phyloP scores from a whole-genome alignment of 2,329 filamentous ascomycete genomes.

The Monosporascus sp. region DNA sequence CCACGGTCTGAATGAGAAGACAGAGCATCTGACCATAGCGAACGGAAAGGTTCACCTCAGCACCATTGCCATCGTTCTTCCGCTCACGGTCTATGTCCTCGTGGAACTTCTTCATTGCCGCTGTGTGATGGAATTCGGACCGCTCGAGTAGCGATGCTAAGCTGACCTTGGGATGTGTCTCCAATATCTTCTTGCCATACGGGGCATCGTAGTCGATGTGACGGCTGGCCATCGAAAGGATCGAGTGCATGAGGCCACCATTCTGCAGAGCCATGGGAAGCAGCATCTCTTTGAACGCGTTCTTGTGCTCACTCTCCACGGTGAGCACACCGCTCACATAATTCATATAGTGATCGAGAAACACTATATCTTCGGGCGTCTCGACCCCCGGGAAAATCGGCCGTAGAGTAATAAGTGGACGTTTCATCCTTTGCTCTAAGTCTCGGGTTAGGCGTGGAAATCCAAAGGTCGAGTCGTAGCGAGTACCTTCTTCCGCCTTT shows the following conservation, averaged over 20 bases:
- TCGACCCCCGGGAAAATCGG: slow-evolving; percentile 77
- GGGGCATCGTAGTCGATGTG: slow-evolving; percentile 61
- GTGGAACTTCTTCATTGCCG: slow-evolving; percentile 48
- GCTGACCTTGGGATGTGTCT: slow-evolving; percentile 42
- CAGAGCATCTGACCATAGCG: slow-evolving; percentile 61
- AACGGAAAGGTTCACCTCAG: slow-evolving; percentile 45
- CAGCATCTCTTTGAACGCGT: slow-evolving; percentile 80
- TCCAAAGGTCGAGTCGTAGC: slow-evolving; percentile 1
- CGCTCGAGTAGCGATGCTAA: slow-evolving; percentile 43
- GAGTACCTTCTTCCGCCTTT: slow-evolving; percentile 61
- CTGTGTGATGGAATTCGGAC: slow-evolving; percentile 50
- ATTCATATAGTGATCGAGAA: slow-evolving; percentile 78
- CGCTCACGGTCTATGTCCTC: slow-evolving; percentile 37
- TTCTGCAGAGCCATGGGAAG: slow-evolving; percentile 77
- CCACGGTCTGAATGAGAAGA: slow-evolving; percentile 51
- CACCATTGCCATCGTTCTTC: slow-evolving; percentile 34
- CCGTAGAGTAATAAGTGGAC: slow-evolving; percentile 52
- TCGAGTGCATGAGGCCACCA: slow-evolving; percentile 82
- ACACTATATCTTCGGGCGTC: slow-evolving; percentile 70
- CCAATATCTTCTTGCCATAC: slow-evolving; percentile 49
- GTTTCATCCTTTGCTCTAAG: slow-evolving; percentile 44
- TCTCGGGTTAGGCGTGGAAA: slow-evolving; percentile 13
- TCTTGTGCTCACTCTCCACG: slow-evolving; percentile 72
- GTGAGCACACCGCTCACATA: slow-evolving; percentile 77
- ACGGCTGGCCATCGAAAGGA: slow-evolving; percentile 76